phyloP scores from a whole-genome alignment of 768 basidiomycete genomes.

The Mycena albidolilacea region DNA sequence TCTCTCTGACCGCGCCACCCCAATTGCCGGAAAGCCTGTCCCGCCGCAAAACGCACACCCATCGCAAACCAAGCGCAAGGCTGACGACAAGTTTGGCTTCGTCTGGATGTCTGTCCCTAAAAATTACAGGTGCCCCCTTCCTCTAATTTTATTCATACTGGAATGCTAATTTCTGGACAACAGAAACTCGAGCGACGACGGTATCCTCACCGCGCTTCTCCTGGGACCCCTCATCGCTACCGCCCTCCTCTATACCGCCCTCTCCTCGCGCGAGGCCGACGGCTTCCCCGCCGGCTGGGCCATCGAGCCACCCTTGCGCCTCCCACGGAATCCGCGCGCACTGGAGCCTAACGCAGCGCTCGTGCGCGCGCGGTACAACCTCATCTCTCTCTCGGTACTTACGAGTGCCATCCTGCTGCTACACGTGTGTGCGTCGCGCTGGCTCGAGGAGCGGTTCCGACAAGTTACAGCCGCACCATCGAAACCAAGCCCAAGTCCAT shows the following conservation, averaged over 20 bases:
- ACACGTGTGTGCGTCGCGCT: constrained; percentile 85
- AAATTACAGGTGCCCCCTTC: constrained; percentile 77
- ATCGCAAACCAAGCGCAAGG: constrained; percentile 32
- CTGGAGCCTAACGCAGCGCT: constrained; percentile 68
- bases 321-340: constrained; percentile 57
- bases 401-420: constrained; percentile 85
- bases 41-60: constrained; percentile 15
- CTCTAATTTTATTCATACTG: neutral
- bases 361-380: constrained; percentile 77
- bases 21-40: constrained; percentile 3
- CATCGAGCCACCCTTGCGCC: constrained; percentile 79
- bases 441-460: constrained; percentile 68
- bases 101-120: constrained; percentile 94
- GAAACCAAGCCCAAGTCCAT: neutral
- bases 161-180: neutral
- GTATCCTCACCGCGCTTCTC: constrained; percentile 86
- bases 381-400: constrained; percentile 85
- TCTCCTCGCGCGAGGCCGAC: constrained; percentile 43
- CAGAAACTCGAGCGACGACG: constrained; percentile 89
- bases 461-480: constrained; percentile 32
- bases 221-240: constrained; percentile 86
- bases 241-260: constrained; percentile 72
- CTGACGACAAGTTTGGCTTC: constrained; percentile 70
- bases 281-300: constrained; percentile 78
- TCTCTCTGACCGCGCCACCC: constrained; percentile 44